Percentiles rank a stretch among this genome's conserved stretches.
Conservation (phyloP, 768 basidiomycete genomes). For the Russula sp. region DNA sequence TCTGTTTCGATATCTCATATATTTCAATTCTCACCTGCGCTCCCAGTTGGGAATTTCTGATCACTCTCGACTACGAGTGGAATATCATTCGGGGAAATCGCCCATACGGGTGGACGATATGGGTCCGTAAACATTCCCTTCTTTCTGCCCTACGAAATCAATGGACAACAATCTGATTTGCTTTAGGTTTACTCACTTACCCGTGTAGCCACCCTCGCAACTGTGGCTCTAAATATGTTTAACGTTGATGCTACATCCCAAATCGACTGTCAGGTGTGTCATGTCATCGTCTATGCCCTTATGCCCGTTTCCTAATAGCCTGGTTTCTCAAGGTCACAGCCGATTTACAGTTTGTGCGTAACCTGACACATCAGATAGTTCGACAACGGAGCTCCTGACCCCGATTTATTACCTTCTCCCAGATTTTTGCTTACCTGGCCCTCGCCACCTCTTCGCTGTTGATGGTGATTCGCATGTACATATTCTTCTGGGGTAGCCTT, state of each 20-base stretch:
- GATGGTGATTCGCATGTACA: conserved; percentile 17
- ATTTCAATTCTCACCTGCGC: not conserved
- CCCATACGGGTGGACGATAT: conserved; percentile 18
- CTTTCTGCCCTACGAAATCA: not conserved
- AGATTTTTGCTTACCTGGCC: not conserved
- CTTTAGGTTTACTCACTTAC: conserved; percentile 20
- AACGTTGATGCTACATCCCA: not conserved
- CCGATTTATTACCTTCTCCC: not conserved
- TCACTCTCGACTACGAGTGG: not conserved
- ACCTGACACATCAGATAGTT: not conserved
- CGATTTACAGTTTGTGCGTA: not conserved
- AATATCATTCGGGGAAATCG: conserved; percentile 4
- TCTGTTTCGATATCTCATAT: no score
- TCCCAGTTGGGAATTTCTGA: not conserved
- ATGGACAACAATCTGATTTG: not conserved
- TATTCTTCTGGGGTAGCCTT: not conserved
- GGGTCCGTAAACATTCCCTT: conserved; percentile 4
- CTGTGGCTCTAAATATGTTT: not conserved
- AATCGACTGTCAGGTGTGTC: conserved; percentile 18
- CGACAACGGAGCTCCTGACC: not conserved
- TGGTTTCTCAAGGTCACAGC: not conserved
- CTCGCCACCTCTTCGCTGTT: conserved; percentile 1
- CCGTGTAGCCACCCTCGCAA: conserved; percentile 1
- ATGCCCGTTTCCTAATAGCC: not conserved
- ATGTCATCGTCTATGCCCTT: not conserved